Evolutionary conservation across 106 monocot species (phyloP), one percentile per base, ranked within the genome.

Genomic region (Acorus gramineus): DNA sequence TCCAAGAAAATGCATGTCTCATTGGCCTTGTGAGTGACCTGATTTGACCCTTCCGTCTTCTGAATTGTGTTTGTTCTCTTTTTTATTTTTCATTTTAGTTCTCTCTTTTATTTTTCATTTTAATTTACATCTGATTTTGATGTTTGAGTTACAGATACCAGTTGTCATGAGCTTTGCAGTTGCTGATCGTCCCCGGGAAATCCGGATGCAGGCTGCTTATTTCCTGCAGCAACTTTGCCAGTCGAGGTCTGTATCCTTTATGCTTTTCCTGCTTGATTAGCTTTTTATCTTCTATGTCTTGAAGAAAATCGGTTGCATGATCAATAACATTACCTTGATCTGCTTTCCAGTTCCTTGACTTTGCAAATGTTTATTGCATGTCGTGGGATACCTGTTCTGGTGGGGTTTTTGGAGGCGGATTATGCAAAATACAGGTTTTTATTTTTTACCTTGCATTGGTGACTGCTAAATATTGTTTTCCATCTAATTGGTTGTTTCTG

Each of bases 361-460:
- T 72, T 93, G 66, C 89, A 93, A 71, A 93, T 93, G 93, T 93
- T 93, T 71, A 85, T 93, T 60, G 88, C 93, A 43, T 93, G 93
- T 74, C 82, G 81, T 65, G 93, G 93, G 14, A 93, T 93, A 57
- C 93, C 89, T 55, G 83, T 88, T 48, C 60, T 93, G 71, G 89
- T 93, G 44, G 78, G 85, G 13, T 85, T 93, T 80, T 74, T 93
- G 74, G 93, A 93, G 66, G 73, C 93, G 76, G 93, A 93, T 66
- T 93, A 93, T 83, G 93, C 93, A 3, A 93, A 93, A 69, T 89
- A 81, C 62, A 93, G 93, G 93, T 89, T 52, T 53, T 14, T 68
- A 60, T n/a, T 59, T 53, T 0, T 64, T 11, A 28, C 28, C 28
- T 28, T 28, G 28, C 28, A 28, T 28, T 28, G 28, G 28, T 28